Conservation (phyloP, 805 yeast genomes). For the Yamadazyma tumulicola region DNA sequence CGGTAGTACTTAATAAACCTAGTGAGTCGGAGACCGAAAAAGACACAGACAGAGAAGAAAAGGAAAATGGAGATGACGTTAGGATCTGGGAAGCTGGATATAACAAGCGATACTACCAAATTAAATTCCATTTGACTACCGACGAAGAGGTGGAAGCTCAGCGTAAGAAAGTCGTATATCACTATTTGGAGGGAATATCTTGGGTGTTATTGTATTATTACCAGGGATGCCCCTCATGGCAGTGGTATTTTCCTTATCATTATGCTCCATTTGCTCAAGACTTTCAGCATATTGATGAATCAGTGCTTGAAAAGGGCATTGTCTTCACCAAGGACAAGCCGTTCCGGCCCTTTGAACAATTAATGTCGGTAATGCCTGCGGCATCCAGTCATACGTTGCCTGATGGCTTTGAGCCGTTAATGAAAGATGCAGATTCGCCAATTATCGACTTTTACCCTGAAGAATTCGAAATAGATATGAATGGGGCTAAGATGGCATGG, state of each 20-base stretch:
- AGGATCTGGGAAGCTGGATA: slow-evolving; percentile 87
- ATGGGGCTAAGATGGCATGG: slow-evolving; percentile 94
- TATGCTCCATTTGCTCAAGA: slow-evolving; percentile 98
- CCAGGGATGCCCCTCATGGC: slow-evolving; percentile 99
- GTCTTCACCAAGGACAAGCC: slow-evolving; percentile 70
- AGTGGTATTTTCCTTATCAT: slow-evolving; percentile 95
- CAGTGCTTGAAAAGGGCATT: slow-evolving; percentile 45
- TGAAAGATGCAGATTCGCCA: slow-evolving; percentile 76
- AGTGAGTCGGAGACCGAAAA: slow-evolving; percentile 9
- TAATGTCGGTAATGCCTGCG: slow-evolving; percentile 94
- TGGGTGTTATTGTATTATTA: slow-evolving; percentile 94
- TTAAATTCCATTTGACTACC: slow-evolving; percentile 61
- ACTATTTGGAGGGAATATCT: slow-evolving; percentile 91
- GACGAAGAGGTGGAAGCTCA: slow-evolving; percentile 52
- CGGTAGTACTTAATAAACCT: slow-evolving; percentile 11
- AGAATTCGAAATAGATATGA: slow-evolving; percentile 87
- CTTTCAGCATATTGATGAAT: slow-evolving; percentile 52
- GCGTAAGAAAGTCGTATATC: slow-evolving; percentile 57
- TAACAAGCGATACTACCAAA: slow-evolving; percentile 70
- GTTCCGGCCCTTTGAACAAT: slow-evolving; percentile 86
- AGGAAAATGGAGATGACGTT: slow-evolving; percentile 44
- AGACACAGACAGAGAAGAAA: slow-evolving; percentile 17
- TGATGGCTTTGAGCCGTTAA: slow-evolving; percentile 70
- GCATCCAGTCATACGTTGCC: slow-evolving; percentile 88
- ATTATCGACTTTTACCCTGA: slow-evolving; percentile 90